Base-by-base conservation (phyloP, 371 early-diverging fungal genomes). In the Rhizopus microsporus region DNA sequence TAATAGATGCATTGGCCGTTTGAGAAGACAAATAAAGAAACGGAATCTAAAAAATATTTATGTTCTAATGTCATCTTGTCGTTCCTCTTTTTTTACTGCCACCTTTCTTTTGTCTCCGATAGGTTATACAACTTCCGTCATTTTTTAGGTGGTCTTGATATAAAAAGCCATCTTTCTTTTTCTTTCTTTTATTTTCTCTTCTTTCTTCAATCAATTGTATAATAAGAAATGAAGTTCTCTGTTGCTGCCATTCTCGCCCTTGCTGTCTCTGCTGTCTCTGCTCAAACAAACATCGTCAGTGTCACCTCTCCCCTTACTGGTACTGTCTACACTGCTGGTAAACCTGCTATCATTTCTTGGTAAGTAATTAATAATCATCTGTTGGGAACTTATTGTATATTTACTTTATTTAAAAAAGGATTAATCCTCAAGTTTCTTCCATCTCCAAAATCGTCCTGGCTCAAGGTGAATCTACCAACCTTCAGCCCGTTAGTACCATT, bases 311-410 rank as follows among this genome's bases (percentile, higher is more conserved):
- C 72, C 38, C 58, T 70, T n/a, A 30, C 47, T 1, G 72, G 64
- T 13, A 62, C 70, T 29, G 59, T 56, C 44, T 68, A 56, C 54
- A 70, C 59, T 37, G 75, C 75, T 52, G 75, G 75, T 42, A 7
- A 55, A n/a, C 13, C 54, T 31, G 69, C 67, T 51, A 37, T 43
- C 23, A 71, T 75, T 44, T 54, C 53, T 51, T 72, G 70, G 74
- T 69, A 60, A 35, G 56, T 37, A 0, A 2, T 23, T 23, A 23
- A 23, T 23, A 23, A 23, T 23, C 15, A 51, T 37, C 43, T 17
- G 13, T 59, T 38, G 6, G 13, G 32, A 12, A 30, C 46, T 12
- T 5, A 23, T 23, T 23, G 23, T 23, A 23, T 23, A 23, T 23
- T 23, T 23, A 23, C 23, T 23, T 23, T 23, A 2, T 23, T 23